phyloP scores from a whole-genome alignment of 2,329 filamentous ascomycete genomes.

The Paraphaeosphaeria sporulosa region DNA sequence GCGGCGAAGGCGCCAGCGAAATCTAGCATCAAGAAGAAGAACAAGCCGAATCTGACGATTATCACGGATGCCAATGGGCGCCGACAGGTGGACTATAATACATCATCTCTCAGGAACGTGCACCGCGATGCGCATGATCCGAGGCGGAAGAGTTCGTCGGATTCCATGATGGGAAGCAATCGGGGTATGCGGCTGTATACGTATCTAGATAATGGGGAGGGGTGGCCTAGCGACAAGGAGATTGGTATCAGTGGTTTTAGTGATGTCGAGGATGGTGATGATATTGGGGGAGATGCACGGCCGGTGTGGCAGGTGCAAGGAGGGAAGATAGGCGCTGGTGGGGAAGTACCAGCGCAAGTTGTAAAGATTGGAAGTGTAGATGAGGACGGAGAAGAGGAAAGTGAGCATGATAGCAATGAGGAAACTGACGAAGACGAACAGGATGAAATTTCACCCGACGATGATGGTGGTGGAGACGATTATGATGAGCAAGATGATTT shows the following conservation, averaged over 20 bases:
- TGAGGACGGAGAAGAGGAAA: not conserved
- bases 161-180: not conserved
- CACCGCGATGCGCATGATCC: not conserved
- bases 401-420: not conserved
- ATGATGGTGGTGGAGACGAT: not conserved
- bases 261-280: not conserved
- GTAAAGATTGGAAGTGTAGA: not conserved
- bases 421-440: not conserved
- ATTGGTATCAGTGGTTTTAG: not conserved
- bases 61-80: not conserved
- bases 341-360: not conserved
- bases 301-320: not conserved
- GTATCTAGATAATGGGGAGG: not conserved
- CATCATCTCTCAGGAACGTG: not conserved
- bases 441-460: not conserved
- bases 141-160: not conserved
- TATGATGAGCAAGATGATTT: not conserved
- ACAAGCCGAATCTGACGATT: not conserved
- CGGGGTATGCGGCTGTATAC: not conserved
- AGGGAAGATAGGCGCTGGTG: not conserved
- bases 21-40: not conserved
- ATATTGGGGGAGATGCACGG: not conserved
- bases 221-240: not conserved
- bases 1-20: not conserved
- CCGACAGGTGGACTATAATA: not conserved